phyloP scores from a whole-genome alignment of 2,329 filamentous ascomycete genomes.

The Arachnomyces sp. region DNA sequence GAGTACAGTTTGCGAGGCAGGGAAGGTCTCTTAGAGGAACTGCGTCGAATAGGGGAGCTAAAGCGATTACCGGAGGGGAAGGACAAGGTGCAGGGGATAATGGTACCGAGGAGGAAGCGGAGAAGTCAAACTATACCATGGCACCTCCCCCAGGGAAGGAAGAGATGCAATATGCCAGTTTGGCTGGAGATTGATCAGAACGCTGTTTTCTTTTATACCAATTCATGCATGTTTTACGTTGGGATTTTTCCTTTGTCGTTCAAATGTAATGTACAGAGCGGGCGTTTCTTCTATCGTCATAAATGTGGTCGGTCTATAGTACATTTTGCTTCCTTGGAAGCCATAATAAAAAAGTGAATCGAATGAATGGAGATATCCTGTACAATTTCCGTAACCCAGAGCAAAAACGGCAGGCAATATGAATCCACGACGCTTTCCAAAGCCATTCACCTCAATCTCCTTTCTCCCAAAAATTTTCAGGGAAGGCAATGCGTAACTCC shows the following conservation, averaged over 20 bases:
- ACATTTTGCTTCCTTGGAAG: too few species aligned
- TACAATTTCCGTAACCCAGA: neutral
- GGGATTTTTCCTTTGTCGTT: constrained; percentile 5
- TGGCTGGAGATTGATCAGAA: constrained; percentile 64
- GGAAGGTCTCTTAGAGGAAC: constrained; percentile 47
- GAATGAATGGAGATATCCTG: too few species aligned
- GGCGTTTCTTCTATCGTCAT: too few species aligned
- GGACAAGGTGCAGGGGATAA: constrained; percentile 17
- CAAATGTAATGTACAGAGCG: too few species aligned
- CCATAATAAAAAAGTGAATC: too few species aligned
- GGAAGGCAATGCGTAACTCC: too few species aligned
- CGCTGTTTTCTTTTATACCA: constrained; percentile 5
- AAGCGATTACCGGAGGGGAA: constrained; percentile 20
- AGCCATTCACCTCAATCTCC: too few species aligned
- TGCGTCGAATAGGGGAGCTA: constrained; percentile 38
- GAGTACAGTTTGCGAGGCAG: constrained; percentile 72
- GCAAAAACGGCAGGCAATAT: too few species aligned
- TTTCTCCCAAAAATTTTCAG: too few species aligned
- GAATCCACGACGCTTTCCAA: too few species aligned
- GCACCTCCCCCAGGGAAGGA: constrained; percentile 72
- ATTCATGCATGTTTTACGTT: constrained; percentile 5
- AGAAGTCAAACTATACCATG: constrained; percentile 41
- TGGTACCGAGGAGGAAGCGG: constrained; percentile 20
- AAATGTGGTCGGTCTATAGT: constrained; percentile 1
- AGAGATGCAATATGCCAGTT: constrained; percentile 75